Conservation (phyloP, 2,329 filamentous ascomycete genomes). For the Bipolaris gigantea region DNA sequence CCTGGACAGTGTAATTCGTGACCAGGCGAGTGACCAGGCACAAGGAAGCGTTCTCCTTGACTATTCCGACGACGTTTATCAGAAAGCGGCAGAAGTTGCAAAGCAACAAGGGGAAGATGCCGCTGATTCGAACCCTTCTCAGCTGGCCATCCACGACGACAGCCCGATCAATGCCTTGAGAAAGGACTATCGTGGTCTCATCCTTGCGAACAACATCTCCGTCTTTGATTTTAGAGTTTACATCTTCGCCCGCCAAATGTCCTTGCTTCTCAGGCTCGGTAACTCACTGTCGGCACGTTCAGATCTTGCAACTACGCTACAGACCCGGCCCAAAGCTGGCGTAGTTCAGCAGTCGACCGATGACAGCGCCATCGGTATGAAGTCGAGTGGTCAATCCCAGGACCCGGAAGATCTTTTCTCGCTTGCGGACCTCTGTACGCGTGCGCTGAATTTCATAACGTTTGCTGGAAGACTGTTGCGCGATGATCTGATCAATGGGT, state of each 20-base stretch:
- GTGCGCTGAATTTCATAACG: constrained; percentile 82
- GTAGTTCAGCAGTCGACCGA: constrained; percentile 35
- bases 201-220: constrained; percentile 91
- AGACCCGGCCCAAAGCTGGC: constrained; percentile 30
- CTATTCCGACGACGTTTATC: constrained; percentile 73
- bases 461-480: constrained; percentile 78
- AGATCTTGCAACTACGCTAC: constrained; percentile 46
- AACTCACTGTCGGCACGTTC: constrained; percentile 57
- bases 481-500: constrained; percentile 70
- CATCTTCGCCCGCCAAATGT: constrained; percentile 86
- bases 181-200: constrained; percentile 88
- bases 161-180: constrained; percentile 47
- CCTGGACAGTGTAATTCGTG: constrained; percentile 77
- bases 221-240: constrained; percentile 95
- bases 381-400: constrained; percentile 40
- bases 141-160: constrained; percentile 32
- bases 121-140: constrained; percentile 7
- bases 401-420: constrained; percentile 74
- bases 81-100: constrained; percentile 41
- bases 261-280: constrained; percentile 78
- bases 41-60: constrained; percentile 72
- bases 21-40: constrained; percentile 65
- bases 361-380: constrained; percentile 36
- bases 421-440: constrained; percentile 82
- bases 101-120: constrained; percentile 19